Evolutionary conservation across 192 early-diverging fungal species (phyloP), one percentile per base, ranked within the genome.

Genomic region (Backusella sp.): DNA sequence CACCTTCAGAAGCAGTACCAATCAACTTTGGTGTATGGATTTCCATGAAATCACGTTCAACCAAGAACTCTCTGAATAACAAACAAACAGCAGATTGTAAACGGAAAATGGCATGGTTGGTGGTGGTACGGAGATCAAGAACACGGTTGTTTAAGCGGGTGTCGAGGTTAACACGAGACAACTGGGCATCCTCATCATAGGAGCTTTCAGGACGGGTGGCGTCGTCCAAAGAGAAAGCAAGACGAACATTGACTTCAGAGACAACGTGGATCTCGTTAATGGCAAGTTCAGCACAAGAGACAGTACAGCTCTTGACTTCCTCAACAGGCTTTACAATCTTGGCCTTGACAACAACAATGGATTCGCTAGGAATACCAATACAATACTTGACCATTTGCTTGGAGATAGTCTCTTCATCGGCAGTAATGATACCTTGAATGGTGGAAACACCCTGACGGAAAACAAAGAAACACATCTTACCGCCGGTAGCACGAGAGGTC

Each of bases 11-110:
- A 15, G 95, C 94, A 75, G 96, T 91, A 70, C 91, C 91, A 76
- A 97, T 91, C 71, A 99, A 90, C 89, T 99, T 99, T 79, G 98
- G 98, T 28, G 97, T 91, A 84, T 99, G 98, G 78, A 99, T 99
- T 86, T 99, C 98, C 73, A 93, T 91, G 66, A 98, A 99, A 42
- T 85, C 85, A 66, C 94, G 85, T 28, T 83, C 80, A 66, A 92
- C 87, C 66, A 99, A 85, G 83, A 92, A 99, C 79, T 98, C 96
- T 76, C 98, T 91, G 95, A 99, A 99, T 77, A 98, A 88, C 73
- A 88, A 89, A 87, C 93, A 92, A 14, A 99, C 92, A 49, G 92
- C 97, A 36, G 92, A 93, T 85, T 99, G 98, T 77, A 99, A 91
- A 74, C 94, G 91, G 94, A 99, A 99, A 73, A 98, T 97, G 46